Evolutionary conservation across 371 early-diverging fungal species (phyloP).

Genomic region (Amoeboaphelidium protococcarum): DNA sequence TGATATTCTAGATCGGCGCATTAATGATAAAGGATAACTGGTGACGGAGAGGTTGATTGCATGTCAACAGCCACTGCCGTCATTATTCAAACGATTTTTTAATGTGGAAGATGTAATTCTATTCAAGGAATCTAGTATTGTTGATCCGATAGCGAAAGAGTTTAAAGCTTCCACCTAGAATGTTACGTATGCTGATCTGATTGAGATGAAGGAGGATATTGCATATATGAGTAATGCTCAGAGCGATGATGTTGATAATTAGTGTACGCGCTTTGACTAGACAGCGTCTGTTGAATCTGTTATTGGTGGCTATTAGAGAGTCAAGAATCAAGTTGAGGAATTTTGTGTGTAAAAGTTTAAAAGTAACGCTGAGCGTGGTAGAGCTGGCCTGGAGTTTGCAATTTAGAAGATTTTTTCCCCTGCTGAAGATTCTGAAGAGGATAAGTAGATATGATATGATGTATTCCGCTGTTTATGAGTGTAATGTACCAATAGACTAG

Average conservation of each 20-base stretch:
- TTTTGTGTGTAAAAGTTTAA: not conserved
- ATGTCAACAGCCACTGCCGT: constrained; percentile 58
- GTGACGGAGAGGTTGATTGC: constrained; percentile 68
- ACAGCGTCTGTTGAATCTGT: not conserved
- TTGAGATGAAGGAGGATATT: not conserved
- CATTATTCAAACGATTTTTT: constrained; percentile 27
- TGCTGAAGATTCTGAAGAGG: no score
- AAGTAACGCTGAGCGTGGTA: not conserved
- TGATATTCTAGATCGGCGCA: constrained; percentile 32
- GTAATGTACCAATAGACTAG: no score
- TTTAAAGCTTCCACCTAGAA: not conserved
- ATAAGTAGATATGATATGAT: no score
- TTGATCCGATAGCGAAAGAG: not conserved
- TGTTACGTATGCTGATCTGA: not conserved
- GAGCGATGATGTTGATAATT: no score
- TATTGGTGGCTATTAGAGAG: not conserved
- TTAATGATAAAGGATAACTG: constrained; percentile 56
- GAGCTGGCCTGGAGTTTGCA: not conserved
- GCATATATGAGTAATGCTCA: no score
- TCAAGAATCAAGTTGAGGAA: not conserved
- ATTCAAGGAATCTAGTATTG: not conserved
- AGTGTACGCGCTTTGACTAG: no score
- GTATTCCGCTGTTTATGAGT: no score
- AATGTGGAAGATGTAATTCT: not conserved
- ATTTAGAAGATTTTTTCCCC: no score